Conservation (phyloP, 768 basidiomycete species). For the Rubroboletus pulcherrimus region DNA sequence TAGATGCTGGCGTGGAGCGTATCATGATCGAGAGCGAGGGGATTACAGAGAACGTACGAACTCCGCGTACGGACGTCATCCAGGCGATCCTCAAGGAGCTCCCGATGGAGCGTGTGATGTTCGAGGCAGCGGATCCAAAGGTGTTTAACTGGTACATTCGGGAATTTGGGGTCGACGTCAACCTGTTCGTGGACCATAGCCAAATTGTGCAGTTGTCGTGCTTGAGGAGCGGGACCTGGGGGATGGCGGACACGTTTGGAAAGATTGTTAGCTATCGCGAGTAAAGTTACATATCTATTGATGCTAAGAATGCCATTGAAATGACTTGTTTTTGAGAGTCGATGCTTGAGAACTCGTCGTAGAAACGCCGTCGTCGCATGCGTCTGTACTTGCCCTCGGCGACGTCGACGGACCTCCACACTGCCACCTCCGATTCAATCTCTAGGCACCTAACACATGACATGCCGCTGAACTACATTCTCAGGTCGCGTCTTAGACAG, state of each 20-base stretch:
- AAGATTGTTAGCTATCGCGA: slow-evolving; percentile 40
- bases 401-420: no score
- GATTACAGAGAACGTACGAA: slow-evolving; percentile 44
- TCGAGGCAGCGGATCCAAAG: slow-evolving; percentile 44
- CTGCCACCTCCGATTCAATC: no score
- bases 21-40: slow-evolving; percentile 47
- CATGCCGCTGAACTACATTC: no score
- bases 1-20: slow-evolving; percentile 43
- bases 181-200: slow-evolving; percentile 44
- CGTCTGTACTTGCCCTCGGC: no score
- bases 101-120: slow-evolving; percentile 43
- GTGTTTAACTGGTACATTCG: slow-evolving; percentile 45
- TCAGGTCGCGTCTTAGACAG: no score
- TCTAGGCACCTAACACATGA: no score
- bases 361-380: no score
- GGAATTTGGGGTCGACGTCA: slow-evolving; percentile 40
- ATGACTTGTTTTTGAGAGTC: no score
- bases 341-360: no score
- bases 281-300: not conserved
- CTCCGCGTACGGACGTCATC: slow-evolving; percentile 42
- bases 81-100: slow-evolving; percentile 38
- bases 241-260: slow-evolving; percentile 42
- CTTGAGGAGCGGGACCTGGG: slow-evolving; percentile 43
- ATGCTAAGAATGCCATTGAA: not conserved
- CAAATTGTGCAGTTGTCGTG: slow-evolving; percentile 45